Percentiles rank a stretch among this genome's conserved stretches.
These are phyloP conservation scores for Knoxdaviesia proteae DNA, from an alignment of 2,329 filamentous ascomycete genomes.

Conservation along the genomic window DNA sequence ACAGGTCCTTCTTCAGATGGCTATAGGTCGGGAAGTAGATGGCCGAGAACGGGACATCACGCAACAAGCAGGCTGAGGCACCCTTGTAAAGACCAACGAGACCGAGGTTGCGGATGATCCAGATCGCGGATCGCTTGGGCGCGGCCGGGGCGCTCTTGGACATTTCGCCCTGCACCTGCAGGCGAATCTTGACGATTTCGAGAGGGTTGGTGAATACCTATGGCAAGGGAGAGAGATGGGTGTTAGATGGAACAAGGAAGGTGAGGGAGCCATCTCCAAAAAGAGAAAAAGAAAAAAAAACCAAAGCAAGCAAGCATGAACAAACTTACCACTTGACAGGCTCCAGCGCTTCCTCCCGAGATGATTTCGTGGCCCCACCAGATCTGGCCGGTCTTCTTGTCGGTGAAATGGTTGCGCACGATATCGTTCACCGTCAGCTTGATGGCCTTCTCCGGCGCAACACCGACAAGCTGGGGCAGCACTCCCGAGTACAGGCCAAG, in stretches of 20 bases:
- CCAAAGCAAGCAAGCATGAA: not conserved
- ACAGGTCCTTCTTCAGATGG: slow-evolving; percentile 83
- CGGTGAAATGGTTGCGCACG: slow-evolving; percentile 55
- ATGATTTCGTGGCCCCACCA: slow-evolving; percentile 52
- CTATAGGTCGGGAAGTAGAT: slow-evolving; percentile 98
- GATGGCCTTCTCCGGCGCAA: slow-evolving; percentile 98
- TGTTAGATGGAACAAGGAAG: slow-evolving; percentile 3
- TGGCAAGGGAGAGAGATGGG: not conserved
- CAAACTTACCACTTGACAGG: slow-evolving; percentile 75
- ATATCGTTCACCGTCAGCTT: slow-evolving; percentile 97
- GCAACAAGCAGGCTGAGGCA: slow-evolving; percentile 78
- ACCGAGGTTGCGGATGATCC: slow-evolving; percentile 92
- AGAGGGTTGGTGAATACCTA: slow-evolving; percentile 93
- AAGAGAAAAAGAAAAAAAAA: not conserved
- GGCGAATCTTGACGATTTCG: slow-evolving; percentile 96
- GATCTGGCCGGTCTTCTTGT: slow-evolving; percentile 58
- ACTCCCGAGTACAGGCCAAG: slow-evolving; percentile 85
- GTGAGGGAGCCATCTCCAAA: not conserved
- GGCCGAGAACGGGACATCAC: slow-evolving; percentile 92
- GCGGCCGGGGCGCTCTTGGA: slow-evolving; percentile 60
- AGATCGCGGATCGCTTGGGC: slow-evolving; percentile 85
- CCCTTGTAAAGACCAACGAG: slow-evolving; percentile 93
- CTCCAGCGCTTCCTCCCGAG: slow-evolving; percentile 76
- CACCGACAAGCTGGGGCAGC: slow-evolving; percentile 82
- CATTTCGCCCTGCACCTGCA: slow-evolving; percentile 92